Conservation (phyloP, 2,329 filamentous ascomycete genomes). For the Pestalotiopsis sp. region DNA sequence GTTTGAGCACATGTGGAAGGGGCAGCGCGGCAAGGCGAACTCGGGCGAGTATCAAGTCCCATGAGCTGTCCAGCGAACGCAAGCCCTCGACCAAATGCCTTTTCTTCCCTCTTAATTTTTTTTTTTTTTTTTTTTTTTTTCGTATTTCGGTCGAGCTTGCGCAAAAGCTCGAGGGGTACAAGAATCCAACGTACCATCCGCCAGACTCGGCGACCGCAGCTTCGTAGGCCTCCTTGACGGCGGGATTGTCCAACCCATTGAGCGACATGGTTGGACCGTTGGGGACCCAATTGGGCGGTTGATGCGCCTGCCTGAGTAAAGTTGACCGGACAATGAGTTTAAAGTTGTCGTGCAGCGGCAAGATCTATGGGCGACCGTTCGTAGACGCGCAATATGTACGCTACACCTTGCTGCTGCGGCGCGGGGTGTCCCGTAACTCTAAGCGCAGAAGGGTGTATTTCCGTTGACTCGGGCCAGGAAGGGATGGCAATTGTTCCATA, state of each 20-base stretch:
- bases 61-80: background rate
- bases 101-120: background rate
- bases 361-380: background rate
- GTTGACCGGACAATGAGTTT: background rate
- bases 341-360: background rate
- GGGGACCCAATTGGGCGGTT: background rate
- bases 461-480: background rate
- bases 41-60: background rate
- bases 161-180: conserved; percentile 4
- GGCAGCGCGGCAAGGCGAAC: background rate
- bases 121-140: background rate
- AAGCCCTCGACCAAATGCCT: background rate
- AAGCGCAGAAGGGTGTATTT: background rate
- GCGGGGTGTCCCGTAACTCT: background rate
- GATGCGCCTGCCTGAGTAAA: background rate
- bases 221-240: conserved; percentile 84
- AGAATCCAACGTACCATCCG: conserved; percentile 76
- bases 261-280: conserved; percentile 71
- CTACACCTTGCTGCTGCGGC: background rate
- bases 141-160: background rate
- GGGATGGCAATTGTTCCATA: background rate
- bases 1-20: conserved; percentile 5
- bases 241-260: conserved; percentile 85
- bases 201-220: conserved; percentile 79
- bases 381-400: background rate